Evolutionary conservation across 2,329 filamentous ascomycete genomes (phyloP).

Genomic region (Trichoderma gracile): DNA sequence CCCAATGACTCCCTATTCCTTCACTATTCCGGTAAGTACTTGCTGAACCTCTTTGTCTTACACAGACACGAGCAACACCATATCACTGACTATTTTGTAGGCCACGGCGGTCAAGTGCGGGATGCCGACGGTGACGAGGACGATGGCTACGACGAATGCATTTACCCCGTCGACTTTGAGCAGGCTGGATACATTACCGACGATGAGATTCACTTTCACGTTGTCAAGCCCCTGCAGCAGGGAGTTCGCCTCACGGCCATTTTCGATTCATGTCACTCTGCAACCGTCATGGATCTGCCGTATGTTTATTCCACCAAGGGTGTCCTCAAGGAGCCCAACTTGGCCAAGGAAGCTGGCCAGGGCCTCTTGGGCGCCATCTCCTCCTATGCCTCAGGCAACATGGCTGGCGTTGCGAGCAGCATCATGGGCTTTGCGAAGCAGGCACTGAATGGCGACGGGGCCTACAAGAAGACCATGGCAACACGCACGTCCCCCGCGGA

Average conservation of each 20-base stretch:
- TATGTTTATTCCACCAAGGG: constrained; percentile 81
- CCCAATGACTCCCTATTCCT: constrained; percentile 78
- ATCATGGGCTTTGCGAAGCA: constrained; percentile 88
- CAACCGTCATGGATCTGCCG: constrained; percentile 73
- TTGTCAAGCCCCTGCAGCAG: constrained; percentile 73
- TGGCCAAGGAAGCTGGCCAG: constrained; percentile 75
- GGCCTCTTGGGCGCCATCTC: constrained; percentile 72
- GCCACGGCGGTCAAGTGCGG: constrained; percentile 74
- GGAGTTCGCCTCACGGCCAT: constrained; percentile 85
- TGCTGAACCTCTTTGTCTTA: neutral
- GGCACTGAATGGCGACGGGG: constrained; percentile 75
- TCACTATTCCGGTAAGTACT: constrained; percentile 66
- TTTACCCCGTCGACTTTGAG: constrained; percentile 75
- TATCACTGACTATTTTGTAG: constrained; percentile 40
- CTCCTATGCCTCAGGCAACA: constrained; percentile 80
- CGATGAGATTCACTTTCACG: constrained; percentile 74
- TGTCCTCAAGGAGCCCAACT: constrained; percentile 76
- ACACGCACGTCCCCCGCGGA: constrained; percentile 95
- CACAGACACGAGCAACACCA: too few species aligned
- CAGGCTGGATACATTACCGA: constrained; percentile 72
- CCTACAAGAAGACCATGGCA: constrained; percentile 75
- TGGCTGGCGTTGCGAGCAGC: constrained; percentile 75
- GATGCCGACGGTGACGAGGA: constrained; percentile 75
- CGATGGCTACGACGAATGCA: constrained; percentile 75
- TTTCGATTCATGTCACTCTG: constrained; percentile 80